Percentiles rank a stretch among this genome's conserved stretches.
These are phyloP conservation scores for Arachis stenosperma DNA, from an alignment of 306 rosid species.

Conservation along the genomic window DNA sequence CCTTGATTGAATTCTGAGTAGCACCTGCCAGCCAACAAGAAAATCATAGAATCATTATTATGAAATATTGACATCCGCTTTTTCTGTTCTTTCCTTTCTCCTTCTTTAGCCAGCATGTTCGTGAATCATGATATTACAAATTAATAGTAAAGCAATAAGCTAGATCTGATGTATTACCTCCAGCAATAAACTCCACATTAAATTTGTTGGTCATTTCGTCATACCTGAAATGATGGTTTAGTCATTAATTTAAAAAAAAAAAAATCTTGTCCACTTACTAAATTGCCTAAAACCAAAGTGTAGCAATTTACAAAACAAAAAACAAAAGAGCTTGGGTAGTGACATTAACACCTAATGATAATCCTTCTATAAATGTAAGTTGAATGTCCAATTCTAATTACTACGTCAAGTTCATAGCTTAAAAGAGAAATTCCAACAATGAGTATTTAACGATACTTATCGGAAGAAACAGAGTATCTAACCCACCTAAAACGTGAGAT, in stretches of 20 bases:
- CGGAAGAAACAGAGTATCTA: background rate
- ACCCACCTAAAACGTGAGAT: background rate
- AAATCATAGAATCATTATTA: conserved; percentile 26
- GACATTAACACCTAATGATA: conserved; percentile 26
- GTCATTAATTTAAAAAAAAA: background rate
- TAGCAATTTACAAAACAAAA: background rate
- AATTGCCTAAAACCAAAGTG: background rate
- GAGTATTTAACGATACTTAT: no score
- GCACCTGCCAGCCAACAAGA: conserved; percentile 63
- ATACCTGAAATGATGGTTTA: conserved; percentile 56
- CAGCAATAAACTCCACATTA: conserved; percentile 90
- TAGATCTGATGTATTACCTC: conserved; percentile 64
- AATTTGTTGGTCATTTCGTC: conserved; percentile 65
- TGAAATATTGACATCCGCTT: conserved; percentile 2
- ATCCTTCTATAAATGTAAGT: background rate
- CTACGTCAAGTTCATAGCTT: conserved; percentile 5
- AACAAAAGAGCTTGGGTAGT: background rate
- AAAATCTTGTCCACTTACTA: background rate
- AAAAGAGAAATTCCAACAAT: background rate
- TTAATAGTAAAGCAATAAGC: background rate
- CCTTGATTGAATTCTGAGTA: conserved; percentile 87
- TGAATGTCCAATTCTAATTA: conserved; percentile 14
- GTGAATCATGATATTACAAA: background rate
- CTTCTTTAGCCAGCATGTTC: background rate
- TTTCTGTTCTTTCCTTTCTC: background rate